Base-by-base conservation (phyloP, 345 rosid genomes). In the Gossypium ekmanianum region DNA sequence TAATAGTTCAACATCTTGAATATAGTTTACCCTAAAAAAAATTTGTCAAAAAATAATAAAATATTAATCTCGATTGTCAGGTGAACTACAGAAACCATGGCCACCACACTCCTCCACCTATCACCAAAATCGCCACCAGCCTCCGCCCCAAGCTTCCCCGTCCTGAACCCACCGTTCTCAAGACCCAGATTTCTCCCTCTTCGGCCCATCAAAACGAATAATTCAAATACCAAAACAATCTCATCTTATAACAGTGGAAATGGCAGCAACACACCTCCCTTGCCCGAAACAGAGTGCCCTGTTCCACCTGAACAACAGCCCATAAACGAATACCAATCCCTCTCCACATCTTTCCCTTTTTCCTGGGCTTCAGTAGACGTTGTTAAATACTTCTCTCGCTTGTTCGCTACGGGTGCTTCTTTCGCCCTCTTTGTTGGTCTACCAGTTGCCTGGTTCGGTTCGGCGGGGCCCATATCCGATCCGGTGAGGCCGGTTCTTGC, bases 221-320 rank as follows among this genome's bases (percentile, higher is more conserved):
- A 18, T 2, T 4, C 54, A 72, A 43, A 29, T 41, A 74, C 81
- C 75, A 78, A 61, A 70, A 16, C 1, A 54, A 75, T 76, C 63
- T 61, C 85, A n/a, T 79, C 89, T 13, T 55, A 66, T 74, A 85
- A 77, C 80, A 84, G 81, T 41, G 84, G 88, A 65, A 84, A 85
- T 41, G 86, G 85, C 22, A 89, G 84, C 85, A 87, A 82, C 74
- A 83, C 82, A 24, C 86, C 94, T 0, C 79, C 83, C 29, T 71
- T 83, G 2, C 90, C 95, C 3, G 97, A 88, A 58, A 82, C 94
- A 34, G 92, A 80, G 82, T 94, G 98, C 74, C 97, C 97, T 6
- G 98, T 92, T 68, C 98, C 97, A 1, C 66, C 66, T 4, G 97
- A 92, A 39, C 98, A 90, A 59, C 97, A 87, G 43, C 97, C 98